These are phyloP conservation scores for Tuber borchii DNA, from an alignment of 495 filamentous ascomycete species.

Conservation along the genomic window DNA sequence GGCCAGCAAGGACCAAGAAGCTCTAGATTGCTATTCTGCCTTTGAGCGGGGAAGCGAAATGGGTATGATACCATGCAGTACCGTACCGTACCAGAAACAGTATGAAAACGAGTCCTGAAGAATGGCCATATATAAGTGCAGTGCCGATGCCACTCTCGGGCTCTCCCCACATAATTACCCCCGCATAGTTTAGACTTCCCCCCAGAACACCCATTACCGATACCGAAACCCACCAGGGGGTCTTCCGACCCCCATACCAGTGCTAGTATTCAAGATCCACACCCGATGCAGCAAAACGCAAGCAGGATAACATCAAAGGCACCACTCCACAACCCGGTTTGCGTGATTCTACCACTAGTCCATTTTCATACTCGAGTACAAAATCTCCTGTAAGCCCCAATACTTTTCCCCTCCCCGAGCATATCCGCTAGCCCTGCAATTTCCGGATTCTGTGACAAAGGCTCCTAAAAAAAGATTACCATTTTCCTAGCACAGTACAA, in stretches of 20 bases:
- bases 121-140: not conserved
- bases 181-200: not conserved
- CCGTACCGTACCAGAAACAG: not conserved
- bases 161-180: not conserved
- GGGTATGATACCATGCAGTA: too few species aligned
- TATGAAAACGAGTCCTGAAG: not conserved
- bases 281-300: not conserved
- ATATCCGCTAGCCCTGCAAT: not conserved
- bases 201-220: not conserved
- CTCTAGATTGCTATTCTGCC: not conserved
- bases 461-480: not conserved
- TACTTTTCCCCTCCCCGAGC: too few species aligned
- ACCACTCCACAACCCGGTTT: not conserved
- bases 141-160: not conserved
- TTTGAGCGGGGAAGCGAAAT: not conserved
- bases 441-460: too few species aligned
- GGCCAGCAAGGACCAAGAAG: not conserved
- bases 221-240: not conserved
- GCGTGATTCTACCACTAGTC: too few species aligned
- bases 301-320: not conserved
- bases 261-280: not conserved
- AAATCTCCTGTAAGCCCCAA: too few species aligned
- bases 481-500: not conserved
- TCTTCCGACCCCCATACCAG: not conserved
- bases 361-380: too few species aligned